A percentile compares a stretch with the other conserved stretches of the same genome.
These are phyloP conservation scores for Beauveria australis DNA, from an alignment of 2,329 filamentous ascomycete genomes.

Conservation along the genomic window DNA sequence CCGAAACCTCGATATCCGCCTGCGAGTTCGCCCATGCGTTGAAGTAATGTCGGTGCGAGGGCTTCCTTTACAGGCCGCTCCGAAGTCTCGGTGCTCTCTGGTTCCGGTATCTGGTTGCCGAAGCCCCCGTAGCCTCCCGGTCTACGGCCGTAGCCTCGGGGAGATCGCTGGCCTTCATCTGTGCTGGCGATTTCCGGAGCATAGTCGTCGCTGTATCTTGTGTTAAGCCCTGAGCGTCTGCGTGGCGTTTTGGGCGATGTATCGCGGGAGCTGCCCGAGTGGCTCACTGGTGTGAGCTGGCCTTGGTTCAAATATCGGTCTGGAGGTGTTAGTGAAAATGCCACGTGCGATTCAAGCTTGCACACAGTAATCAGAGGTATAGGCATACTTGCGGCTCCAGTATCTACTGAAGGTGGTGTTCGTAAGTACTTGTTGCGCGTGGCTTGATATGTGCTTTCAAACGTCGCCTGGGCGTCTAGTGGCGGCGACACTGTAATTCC, in stretches of 20 bases:
- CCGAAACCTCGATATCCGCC: constrained; percentile 19
- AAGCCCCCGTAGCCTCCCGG: constrained; percentile 44
- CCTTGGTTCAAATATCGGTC: constrained; percentile 48
- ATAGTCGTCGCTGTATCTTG: constrained; percentile 34
- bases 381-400: constrained; percentile 42
- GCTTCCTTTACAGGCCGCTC: constrained; percentile 29
- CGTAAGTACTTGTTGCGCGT: constrained; percentile 30
- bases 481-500: constrained; percentile 29
- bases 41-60: constrained; percentile 32
- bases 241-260: constrained; percentile 55
- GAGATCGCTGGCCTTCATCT: constrained; percentile 30
- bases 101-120: constrained; percentile 30
- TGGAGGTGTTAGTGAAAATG: constrained; percentile 23
- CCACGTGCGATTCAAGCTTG: neutral
- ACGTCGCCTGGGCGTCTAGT: constrained; percentile 23
- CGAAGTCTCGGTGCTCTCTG: constrained; percentile 22
- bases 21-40: constrained; percentile 57
- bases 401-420: constrained; percentile 41
- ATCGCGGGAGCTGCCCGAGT: constrained; percentile 49
- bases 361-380: neutral
- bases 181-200: constrained; percentile 36
- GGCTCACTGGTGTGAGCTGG: constrained; percentile 57
- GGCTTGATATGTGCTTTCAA: constrained; percentile 18
- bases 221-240: constrained; percentile 34
- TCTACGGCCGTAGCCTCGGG: constrained; percentile 27